phyloP scores from a whole-genome alignment of 2,329 filamentous ascomycete species.

The Corynespora cassiicola region DNA sequence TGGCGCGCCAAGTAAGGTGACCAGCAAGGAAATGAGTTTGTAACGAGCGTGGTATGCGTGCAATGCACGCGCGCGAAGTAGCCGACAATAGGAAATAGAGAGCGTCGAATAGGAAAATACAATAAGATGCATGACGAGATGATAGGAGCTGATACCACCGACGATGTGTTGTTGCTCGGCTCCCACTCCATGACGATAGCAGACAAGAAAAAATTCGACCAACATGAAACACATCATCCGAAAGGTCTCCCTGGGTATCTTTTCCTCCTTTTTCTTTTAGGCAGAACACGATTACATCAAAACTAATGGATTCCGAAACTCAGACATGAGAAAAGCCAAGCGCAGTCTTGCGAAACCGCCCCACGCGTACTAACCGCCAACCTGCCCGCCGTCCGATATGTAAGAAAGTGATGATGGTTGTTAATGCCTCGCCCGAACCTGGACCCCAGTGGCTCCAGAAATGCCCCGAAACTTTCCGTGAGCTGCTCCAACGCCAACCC shows the following conservation, averaged over 20 bases:
- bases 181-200: slow-evolving; percentile 1
- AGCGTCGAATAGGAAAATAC: slow-evolving; percentile 3
- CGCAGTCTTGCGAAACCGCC: slow-evolving; percentile 7
- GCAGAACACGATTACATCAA: slow-evolving; percentile 1
- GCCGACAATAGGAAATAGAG: slow-evolving; percentile 1
- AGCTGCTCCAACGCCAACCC: slow-evolving; percentile 31
- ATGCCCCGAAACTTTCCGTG: slow-evolving; percentile 19
- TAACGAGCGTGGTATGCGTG: slow-evolving; percentile 21
- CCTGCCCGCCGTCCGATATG: slow-evolving; percentile 10
- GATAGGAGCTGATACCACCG: slow-evolving; percentile 5
- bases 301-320: slow-evolving; percentile 19
- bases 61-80: slow-evolving; percentile 7
- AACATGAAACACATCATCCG: slow-evolving; percentile 11
- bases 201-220: slow-evolving; percentile 1
- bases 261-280: slow-evolving; percentile 20
- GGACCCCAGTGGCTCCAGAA: slow-evolving; percentile 12
- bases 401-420: slow-evolving; percentile 13
- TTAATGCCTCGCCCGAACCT: slow-evolving; percentile 21
- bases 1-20: slow-evolving; percentile 9
- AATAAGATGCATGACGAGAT: slow-evolving; percentile 1
- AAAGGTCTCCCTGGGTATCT: slow-evolving; percentile 30
- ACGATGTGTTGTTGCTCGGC: slow-evolving; percentile 7
- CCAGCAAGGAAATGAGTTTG: slow-evolving; percentile 13
- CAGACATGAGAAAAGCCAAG: slow-evolving; percentile 14
- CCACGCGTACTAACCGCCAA: neutral